Conservation (phyloP, 768 basidiomycete species). For the Cystofilobasidium macerans region DNA sequence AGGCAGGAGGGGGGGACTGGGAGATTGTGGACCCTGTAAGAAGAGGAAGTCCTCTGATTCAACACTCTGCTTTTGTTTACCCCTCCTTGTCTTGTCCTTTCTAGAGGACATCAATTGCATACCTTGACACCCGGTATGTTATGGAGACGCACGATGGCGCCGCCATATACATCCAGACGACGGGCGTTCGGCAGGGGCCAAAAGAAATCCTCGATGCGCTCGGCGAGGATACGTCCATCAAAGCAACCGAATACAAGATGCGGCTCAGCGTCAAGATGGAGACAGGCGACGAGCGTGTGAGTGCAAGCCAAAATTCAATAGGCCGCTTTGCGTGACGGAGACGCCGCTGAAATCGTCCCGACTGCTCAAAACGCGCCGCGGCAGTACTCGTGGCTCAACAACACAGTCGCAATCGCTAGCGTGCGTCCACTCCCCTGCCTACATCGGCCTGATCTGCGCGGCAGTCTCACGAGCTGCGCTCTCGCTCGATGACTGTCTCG, state of each 20-base stretch:
- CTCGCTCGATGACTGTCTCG: too few species aligned
- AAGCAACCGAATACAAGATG: slow-evolving; percentile 28
- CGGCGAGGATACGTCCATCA: slow-evolving; percentile 29
- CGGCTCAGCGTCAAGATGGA: slow-evolving; percentile 28
- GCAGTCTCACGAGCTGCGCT: too few species aligned
- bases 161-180: slow-evolving; percentile 32
- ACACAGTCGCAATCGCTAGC: slow-evolving; percentile 29
- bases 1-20: slow-evolving; percentile 32
- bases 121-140: slow-evolving; percentile 32
- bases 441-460: too few species aligned
- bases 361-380: too few species aligned
- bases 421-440: too few species aligned
- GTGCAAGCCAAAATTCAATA: too few species aligned
- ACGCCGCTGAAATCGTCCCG: too few species aligned
- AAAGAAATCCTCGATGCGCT: slow-evolving; percentile 30
- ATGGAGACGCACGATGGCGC: slow-evolving; percentile 28
- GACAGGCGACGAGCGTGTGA: slow-evolving; percentile 30
- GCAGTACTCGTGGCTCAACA: slow-evolving; percentile 31
- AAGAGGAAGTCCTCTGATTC: not conserved
- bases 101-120: slow-evolving; percentile 18
- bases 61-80: not conserved
- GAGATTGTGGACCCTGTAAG: slow-evolving; percentile 48
- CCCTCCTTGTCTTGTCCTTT: not conserved
- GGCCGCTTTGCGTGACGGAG: too few species aligned
- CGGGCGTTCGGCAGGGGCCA: slow-evolving; percentile 30